phyloP scores from a whole-genome alignment of 139 green algal genomes.

The Micractinium conductrix region DNA sequence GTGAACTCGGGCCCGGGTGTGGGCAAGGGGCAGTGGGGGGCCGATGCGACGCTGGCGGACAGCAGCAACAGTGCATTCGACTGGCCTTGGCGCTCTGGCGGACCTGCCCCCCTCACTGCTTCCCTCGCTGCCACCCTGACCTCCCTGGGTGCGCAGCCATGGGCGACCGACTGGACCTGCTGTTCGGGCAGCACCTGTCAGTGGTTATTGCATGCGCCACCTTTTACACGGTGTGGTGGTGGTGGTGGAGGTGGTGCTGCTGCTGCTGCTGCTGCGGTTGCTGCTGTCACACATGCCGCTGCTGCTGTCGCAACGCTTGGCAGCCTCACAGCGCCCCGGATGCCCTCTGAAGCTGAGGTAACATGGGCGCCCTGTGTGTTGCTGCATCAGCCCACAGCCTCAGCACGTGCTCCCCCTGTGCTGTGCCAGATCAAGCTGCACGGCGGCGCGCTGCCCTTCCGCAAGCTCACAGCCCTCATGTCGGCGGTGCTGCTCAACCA shows the following conservation, averaged over 20 bases:
- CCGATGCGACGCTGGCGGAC: no score
- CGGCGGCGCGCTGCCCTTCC: conserved; percentile 7
- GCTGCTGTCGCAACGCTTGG: no score
- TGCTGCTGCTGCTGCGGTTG: no score
- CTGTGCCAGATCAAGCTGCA: conserved; percentile 26
- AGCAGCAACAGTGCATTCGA: background rate
- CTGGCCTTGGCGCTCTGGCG: background rate
- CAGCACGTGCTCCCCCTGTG: background rate
- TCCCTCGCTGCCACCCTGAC: background rate
- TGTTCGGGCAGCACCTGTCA: conserved; percentile 37
- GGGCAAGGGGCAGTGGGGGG: no score
- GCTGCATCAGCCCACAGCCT: no score
- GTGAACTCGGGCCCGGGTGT: no score
- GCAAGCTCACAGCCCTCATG: conserved; percentile 19
- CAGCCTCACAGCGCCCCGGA: no score
- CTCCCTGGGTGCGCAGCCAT: background rate
- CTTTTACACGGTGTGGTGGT: conserved; percentile 27
- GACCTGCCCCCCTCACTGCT: background rate
- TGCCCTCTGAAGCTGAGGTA: no score
- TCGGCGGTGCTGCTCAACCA: conserved; percentile 24
- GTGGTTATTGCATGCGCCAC: conserved; percentile 27
- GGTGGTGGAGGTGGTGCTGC: no score
- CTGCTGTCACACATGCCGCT: no score
- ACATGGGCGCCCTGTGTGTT: no score
- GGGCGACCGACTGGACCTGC: conserved; percentile 34